Evolutionary conservation across 179 eudicot genomes (phyloP).

Genomic region (Silene noctiflora): DNA sequence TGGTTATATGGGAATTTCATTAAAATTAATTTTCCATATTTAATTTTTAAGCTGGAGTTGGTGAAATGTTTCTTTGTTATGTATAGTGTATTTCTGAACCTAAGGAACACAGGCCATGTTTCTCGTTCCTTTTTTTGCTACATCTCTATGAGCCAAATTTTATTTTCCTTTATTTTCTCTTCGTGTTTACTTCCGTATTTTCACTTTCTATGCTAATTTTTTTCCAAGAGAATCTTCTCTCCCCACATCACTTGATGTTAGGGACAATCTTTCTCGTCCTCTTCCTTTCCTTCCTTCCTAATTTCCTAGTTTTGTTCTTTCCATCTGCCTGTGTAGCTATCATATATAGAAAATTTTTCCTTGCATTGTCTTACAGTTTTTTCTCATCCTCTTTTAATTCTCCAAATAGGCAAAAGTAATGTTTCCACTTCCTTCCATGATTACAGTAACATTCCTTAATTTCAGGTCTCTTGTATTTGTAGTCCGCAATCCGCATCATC

Average conservation of each 20-base stretch:
- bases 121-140: neutral
- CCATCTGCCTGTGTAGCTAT: no score
- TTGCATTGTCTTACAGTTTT: neutral
- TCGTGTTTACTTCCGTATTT: neutral
- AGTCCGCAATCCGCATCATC: neutral
- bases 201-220: neutral
- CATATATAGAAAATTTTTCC: no score
- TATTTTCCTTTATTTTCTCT: no score
- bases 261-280: neutral
- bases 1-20: neutral
- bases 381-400: no score
- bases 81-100: neutral
- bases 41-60: neutral
- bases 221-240: neutral
- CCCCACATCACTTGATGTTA: neutral
- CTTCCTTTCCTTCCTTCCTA: no score
- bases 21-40: neutral
- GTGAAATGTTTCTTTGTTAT: neutral
- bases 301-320: no score
- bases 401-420: no score
- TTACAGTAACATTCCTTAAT: neutral
- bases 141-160: neutral
- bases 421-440: neutral
- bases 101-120: neutral
- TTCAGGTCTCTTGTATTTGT: neutral